These are phyloP conservation scores for Lagenidium sp. DNA, from an alignment of 352 stramenopile species.

Conservation along the genomic window DNA sequence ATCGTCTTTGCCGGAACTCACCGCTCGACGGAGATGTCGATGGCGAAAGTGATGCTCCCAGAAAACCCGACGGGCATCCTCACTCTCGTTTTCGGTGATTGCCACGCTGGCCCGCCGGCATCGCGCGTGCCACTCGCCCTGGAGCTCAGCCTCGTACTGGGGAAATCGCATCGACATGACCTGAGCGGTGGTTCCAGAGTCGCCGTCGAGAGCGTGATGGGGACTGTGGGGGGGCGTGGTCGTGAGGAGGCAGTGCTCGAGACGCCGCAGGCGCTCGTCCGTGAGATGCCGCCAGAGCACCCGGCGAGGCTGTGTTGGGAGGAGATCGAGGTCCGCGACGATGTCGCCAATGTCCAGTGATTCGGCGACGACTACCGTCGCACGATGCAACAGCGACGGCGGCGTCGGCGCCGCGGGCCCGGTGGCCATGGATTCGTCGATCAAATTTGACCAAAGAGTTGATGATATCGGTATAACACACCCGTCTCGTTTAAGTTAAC, in stretches of 20 bases:
- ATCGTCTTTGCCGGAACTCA: background rate
- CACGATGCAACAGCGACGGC: conserved; percentile 10
- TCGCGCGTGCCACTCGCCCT: conserved; percentile 10
- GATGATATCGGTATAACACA: background rate
- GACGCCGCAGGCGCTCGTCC: conserved; percentile 8
- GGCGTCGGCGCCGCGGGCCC: too few relatives aligned
- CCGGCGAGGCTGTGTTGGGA: conserved; percentile 2
- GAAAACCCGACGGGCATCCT: conserved; percentile 9
- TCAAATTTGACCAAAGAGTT: too few relatives aligned
- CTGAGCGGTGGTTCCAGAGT: too few relatives aligned
- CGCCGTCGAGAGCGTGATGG: too few relatives aligned
- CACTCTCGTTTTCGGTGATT: too few relatives aligned
- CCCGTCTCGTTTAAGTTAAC: conserved; percentile 18
- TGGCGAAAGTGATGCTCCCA: conserved; percentile 14
- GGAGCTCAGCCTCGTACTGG: conserved; percentile 6
- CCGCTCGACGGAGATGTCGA: background rate
- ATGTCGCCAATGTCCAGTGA: too few relatives aligned
- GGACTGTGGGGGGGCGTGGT: too few relatives aligned
- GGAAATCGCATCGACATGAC: too few relatives aligned
- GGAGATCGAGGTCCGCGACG: too few relatives aligned
- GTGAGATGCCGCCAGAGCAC: conserved; percentile 1
- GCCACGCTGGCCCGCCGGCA: background rate
- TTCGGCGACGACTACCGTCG: conserved; percentile 2
- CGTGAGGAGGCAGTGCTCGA: conserved; percentile 8
- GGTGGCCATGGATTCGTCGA: too few relatives aligned